These are phyloP conservation scores for Eragrostis tef DNA, from an alignment of 202 grass and related monocot species.

Conservation along the genomic window DNA sequence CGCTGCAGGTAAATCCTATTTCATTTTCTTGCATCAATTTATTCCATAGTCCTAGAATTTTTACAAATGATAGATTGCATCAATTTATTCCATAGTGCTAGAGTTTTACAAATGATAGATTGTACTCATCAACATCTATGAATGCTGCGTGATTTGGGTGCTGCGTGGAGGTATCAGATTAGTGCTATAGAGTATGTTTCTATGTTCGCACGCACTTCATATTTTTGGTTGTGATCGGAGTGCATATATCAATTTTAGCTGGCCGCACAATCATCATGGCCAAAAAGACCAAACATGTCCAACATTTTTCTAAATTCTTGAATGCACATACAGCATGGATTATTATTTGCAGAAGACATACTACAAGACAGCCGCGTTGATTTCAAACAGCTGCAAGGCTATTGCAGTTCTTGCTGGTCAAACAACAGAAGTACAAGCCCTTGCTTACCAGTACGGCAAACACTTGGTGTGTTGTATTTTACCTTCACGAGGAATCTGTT, in stretches of 20 bases:
- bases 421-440: constrained; percentile 53
- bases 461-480: constrained; percentile 52
- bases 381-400: constrained; percentile 72
- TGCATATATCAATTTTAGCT: neutral
- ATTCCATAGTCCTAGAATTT: neutral
- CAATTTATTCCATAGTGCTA: neutral
- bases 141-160: neutral
- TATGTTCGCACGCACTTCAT: neutral
- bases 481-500: neutral
- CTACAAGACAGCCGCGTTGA: constrained; percentile 65
- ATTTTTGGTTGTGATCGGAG: neutral
- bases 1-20: constrained; percentile 54
- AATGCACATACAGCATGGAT: constrained; percentile 55
- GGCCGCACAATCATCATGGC: neutral
- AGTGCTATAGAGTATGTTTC: constrained; percentile 1
- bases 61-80: neutral
- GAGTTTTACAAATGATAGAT: constrained; percentile 6
- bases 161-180: neutral
- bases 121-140: neutral
- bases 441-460: constrained; percentile 64
- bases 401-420: constrained; percentile 56
- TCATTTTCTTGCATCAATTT: constrained; percentile 1
- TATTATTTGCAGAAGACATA: constrained; percentile 71
- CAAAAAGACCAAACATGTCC: neutral
- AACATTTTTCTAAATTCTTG: neutral